Conservation (phyloP, 805 yeast genomes). For the Saccharomycopsis fermentans region DNA sequence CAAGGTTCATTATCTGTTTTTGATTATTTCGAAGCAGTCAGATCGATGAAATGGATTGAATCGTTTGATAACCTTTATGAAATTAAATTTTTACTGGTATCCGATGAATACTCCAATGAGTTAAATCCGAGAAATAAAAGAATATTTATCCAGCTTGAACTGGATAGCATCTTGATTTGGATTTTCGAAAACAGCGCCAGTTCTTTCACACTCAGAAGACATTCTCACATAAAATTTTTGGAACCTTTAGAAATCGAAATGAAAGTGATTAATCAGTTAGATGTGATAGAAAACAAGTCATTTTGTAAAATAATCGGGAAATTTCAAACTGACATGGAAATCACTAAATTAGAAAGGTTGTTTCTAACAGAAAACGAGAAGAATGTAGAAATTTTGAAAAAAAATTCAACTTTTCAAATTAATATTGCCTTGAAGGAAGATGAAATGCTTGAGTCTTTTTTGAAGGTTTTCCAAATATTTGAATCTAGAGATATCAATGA, state of each 20-base stretch:
- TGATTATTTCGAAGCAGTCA: conserved; percentile 1
- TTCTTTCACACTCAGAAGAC: neutral
- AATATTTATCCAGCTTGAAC: neutral
- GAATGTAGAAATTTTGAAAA: neutral
- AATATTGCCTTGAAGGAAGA: neutral
- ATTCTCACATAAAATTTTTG: neutral
- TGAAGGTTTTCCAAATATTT: neutral
- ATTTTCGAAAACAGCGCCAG: neutral
- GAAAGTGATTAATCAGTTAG: neutral
- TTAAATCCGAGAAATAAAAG: neutral
- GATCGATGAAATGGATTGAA: neutral
- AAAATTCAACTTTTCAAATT: neutral
- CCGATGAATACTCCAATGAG: neutral
- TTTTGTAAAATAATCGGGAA: neutral
- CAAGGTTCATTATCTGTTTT: neutral
- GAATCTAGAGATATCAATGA: neutral
- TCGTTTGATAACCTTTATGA: neutral
- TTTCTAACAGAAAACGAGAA: neutral
- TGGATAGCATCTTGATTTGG: neutral
- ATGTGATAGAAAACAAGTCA: neutral
- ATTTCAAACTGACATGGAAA: neutral
- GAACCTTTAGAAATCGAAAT: neutral
- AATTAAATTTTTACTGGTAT: neutral
- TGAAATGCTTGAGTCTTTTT: neutral
- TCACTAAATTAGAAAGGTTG: neutral